These are phyloP conservation scores for Skeletonema menzelii DNA, from an alignment of 108 stramenopile genomes.

Conservation along the genomic window DNA sequence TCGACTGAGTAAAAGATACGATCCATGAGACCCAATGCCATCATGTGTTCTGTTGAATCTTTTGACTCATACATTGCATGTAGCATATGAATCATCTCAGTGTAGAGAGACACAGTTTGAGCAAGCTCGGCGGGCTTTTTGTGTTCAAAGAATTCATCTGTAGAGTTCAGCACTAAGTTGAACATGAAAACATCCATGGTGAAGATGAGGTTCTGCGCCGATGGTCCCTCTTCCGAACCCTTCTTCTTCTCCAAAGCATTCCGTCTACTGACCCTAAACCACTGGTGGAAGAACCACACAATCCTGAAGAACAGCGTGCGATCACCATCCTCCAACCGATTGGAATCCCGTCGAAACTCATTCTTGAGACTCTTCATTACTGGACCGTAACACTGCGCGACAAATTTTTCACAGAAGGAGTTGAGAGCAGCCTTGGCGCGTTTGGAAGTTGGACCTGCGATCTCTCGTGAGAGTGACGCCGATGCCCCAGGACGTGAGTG, in stretches of 20 bases:
- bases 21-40: slow-evolving; percentile 86
- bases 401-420: slow-evolving; percentile 69
- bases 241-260: slow-evolving; percentile 4
- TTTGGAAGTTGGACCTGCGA: slow-evolving; percentile 48
- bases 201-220: slow-evolving; percentile 66
- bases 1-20: slow-evolving; percentile 78
- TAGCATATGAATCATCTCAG: slow-evolving; percentile 84
- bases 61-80: slow-evolving; percentile 67
- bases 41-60: slow-evolving; percentile 79
- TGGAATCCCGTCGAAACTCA: slow-evolving; percentile 88
- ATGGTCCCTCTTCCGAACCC: slow-evolving; percentile 11
- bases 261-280: slow-evolving; percentile 61
- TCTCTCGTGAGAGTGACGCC: slow-evolving; percentile 11
- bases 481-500: slow-evolving; percentile 38
- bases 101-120: slow-evolving; percentile 74
- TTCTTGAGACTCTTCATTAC: slow-evolving; percentile 89
- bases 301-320: slow-evolving; percentile 75
- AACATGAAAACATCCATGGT: slow-evolving; percentile 93
- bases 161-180: slow-evolving; percentile 81
- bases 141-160: slow-evolving; percentile 67
- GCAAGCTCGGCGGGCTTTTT: slow-evolving; percentile 69
- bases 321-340: slow-evolving; percentile 78
- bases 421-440: slow-evolving; percentile 64
- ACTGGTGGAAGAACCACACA: slow-evolving; percentile 87
- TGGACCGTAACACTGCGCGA: slow-evolving; percentile 79